phyloP scores from a whole-genome alignment of 768 basidiomycete genomes.

The Kwoniella dejecticola region DNA sequence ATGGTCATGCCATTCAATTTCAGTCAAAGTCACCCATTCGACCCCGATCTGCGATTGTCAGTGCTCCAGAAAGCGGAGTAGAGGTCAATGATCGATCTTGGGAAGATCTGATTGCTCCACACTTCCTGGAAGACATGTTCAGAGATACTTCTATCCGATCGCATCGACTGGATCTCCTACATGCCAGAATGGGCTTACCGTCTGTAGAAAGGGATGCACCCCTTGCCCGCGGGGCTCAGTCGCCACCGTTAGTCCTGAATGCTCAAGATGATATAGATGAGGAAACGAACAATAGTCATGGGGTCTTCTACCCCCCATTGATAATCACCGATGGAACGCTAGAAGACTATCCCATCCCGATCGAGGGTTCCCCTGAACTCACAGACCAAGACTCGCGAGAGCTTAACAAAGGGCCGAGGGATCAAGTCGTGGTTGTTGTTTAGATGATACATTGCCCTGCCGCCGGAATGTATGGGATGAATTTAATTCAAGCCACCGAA shows the following conservation, averaged over 20 bases:
- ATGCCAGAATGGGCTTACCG: constrained; percentile 1
- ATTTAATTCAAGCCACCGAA: no score
- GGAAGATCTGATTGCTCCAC: background rate
- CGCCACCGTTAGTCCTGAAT: background rate
- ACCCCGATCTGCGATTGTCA: background rate
- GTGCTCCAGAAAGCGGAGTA: no score
- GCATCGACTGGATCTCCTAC: constrained; percentile 7
- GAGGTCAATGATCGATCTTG: background rate
- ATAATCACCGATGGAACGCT: constrained; percentile 1
- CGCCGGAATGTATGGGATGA: no score
- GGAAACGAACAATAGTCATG: no score
- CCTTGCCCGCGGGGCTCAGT: background rate
- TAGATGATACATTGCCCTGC: no score
- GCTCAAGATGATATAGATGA: background rate
- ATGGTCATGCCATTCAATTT: no score
- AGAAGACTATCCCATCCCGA: background rate
- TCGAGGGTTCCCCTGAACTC: background rate
- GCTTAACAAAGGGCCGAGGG: background rate
- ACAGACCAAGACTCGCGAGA: background rate
- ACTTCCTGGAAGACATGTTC: constrained; percentile 13
- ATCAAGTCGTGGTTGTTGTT: background rate
- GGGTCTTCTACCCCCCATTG: constrained; percentile 3
- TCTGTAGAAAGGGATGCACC: background rate
- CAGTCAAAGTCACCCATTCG: background rate
- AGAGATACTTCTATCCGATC: constrained; percentile 5